These are phyloP conservation scores for Saccharomycopsis sp. DNA, from an alignment of 805 yeast species.

Conservation along the genomic window DNA sequence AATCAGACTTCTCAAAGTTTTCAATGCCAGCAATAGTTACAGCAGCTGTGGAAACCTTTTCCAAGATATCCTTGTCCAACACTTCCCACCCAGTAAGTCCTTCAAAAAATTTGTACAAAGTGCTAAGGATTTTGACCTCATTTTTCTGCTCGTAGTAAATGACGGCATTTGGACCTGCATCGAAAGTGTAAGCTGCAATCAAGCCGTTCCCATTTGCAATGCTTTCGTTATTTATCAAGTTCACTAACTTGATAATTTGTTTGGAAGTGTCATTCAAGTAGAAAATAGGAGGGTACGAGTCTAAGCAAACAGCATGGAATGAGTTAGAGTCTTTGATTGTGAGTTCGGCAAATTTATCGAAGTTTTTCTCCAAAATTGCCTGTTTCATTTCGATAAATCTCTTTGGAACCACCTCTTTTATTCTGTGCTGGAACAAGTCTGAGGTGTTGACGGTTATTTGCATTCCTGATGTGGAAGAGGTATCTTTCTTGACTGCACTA, in stretches of 20 bases:
- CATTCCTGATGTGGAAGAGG: constrained; percentile 94
- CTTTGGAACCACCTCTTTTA: constrained; percentile 75
- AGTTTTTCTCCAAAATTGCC: constrained; percentile 68
- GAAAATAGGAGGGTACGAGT: constrained; percentile 92
- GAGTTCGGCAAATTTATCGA: constrained; percentile 73
- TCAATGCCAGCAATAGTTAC: constrained; percentile 21
- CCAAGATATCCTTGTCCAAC: constrained; percentile 23
- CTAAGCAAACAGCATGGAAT: constrained; percentile 96
- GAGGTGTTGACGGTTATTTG: constrained; percentile 89
- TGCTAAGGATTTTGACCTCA: constrained; percentile 66
- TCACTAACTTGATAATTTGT: constrained; percentile 60
- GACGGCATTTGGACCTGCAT: constrained; percentile 99
- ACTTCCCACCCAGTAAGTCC: constrained; percentile 63
- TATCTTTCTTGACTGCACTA: constrained; percentile 88
- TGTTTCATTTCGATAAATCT: constrained; percentile 78
- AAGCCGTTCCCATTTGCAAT: constrained; percentile 37
- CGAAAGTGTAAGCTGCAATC: constrained; percentile 94
- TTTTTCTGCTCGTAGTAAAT: constrained; percentile 76
- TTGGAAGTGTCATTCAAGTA: constrained; percentile 89
- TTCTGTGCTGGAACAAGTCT: constrained; percentile 74
- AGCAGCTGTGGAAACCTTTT: constrained; percentile 23
- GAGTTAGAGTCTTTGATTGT: constrained; percentile 97
- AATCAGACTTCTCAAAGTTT: constrained; percentile 34
- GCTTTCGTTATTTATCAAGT: constrained; percentile 55
- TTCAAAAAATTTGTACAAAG: constrained; percentile 54